Conservation (phyloP, 768 basidiomycete species). For the Amanita subjunquillea region DNA sequence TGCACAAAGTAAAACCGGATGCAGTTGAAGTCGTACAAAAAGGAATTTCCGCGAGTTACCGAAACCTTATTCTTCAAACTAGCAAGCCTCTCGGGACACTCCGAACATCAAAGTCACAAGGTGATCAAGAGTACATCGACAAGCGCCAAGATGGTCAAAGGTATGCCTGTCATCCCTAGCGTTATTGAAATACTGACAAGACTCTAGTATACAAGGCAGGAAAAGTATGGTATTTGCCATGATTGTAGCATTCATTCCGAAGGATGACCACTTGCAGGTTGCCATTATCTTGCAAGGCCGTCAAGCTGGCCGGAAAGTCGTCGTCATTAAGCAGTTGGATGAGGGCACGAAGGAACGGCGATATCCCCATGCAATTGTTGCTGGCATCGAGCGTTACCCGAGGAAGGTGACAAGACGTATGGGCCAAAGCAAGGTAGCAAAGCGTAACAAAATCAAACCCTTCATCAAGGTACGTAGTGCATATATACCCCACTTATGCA, state of each 20-base stretch:
- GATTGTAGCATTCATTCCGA: neutral
- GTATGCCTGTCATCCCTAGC: slow-evolving; percentile 19
- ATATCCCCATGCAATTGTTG: slow-evolving; percentile 97
- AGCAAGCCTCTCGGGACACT: slow-evolving; percentile 32
- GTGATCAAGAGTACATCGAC: slow-evolving; percentile 34
- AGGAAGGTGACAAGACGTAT: slow-evolving; percentile 92
- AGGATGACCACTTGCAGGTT: slow-evolving; percentile 39
- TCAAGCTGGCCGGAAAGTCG: slow-evolving; percentile 99
- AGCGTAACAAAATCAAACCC: slow-evolving; percentile 96
- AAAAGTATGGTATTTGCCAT: slow-evolving; percentile 45
- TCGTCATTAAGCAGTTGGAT: slow-evolving; percentile 95
- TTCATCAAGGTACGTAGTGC: slow-evolving; percentile 83
- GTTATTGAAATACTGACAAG: slow-evolving; percentile 9
- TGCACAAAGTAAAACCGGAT: too few species aligned
- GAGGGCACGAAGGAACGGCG: slow-evolving; percentile 94
- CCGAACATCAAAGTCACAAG: slow-evolving; percentile 12
- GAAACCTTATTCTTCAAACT: slow-evolving; percentile 27
- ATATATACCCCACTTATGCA: neutral
- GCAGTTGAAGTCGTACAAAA: too few species aligned
- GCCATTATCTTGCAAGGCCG: slow-evolving; percentile 98
- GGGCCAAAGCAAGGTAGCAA: slow-evolving; percentile 89
- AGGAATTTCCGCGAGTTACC: neutral
- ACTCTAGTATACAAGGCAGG: slow-evolving; percentile 84
- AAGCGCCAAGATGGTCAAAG: slow-evolving; percentile 30
- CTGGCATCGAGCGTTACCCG: slow-evolving; percentile 97